A percentile compares a stretch with the other conserved stretches of the same genome.
These are phyloP conservation scores for Halteria grandinella DNA, from an alignment of 73 alveolate species.

Conservation along the genomic window DNA sequence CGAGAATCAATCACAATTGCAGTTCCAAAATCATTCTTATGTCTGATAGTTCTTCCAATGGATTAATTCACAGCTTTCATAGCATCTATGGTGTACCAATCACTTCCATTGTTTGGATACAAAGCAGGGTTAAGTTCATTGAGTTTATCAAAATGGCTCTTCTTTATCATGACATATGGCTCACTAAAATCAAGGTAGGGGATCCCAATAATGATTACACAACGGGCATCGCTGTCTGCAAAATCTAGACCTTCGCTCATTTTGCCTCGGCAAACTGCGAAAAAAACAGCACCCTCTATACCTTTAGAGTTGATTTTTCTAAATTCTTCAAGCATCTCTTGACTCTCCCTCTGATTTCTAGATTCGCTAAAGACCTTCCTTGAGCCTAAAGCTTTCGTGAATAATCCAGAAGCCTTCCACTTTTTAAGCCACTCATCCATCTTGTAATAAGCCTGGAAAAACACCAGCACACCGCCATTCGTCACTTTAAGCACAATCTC, in stretches of 20 bases:
- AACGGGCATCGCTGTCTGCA: conserved; percentile 74
- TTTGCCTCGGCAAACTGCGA: conserved; percentile 68
- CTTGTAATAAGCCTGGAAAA: no score
- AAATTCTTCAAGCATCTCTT: conserved; percentile 6
- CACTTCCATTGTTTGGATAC: conserved; percentile 74
- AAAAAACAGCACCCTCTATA: conserved; percentile 66
- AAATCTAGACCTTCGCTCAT: conserved; percentile 75
- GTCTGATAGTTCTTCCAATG: conserved; percentile 90
- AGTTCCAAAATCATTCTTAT: conserved; percentile 85
- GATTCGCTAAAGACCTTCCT: conserved; percentile 53
- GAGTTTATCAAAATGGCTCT: conserved; percentile 57
- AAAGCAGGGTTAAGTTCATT: conserved; percentile 21
- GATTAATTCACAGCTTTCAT: conserved; percentile 85
- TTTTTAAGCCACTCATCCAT: no score
- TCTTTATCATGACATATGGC: conserved; percentile 53
- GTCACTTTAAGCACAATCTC: no score
- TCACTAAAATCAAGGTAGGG: conserved; percentile 77
- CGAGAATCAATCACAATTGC: conserved; percentile 81
- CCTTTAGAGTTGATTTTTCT: neutral
- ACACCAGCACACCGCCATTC: no score
- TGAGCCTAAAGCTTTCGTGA: no score
- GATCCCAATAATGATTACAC: conserved; percentile 85
- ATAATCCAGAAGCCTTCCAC: no score
- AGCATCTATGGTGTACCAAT: conserved; percentile 91
- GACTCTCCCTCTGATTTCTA: conserved; percentile 6